These are phyloP conservation scores for Saccharomycopsis javanensis DNA, from an alignment of 805 yeast genomes.

Conservation along the genomic window DNA sequence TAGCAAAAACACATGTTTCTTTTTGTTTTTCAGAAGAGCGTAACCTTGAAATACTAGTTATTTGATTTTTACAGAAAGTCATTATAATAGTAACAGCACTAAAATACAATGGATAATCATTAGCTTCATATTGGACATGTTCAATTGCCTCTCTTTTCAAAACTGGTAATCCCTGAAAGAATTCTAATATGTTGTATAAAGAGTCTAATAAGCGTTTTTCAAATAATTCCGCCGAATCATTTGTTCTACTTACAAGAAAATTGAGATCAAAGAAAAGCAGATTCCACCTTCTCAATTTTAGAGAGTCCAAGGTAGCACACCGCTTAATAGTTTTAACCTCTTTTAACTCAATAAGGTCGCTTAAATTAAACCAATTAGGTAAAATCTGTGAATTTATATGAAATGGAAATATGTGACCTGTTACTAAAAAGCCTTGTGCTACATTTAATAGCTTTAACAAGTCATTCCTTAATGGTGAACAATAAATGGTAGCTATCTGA, in stretches of 20 bases:
- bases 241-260: conserved; percentile 63
- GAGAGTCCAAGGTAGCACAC: conserved; percentile 28
- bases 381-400: conserved; percentile 28
- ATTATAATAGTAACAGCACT: conserved; percentile 48
- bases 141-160: conserved; percentile 62
- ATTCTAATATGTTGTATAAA: conserved; percentile 51
- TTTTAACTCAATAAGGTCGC: neutral
- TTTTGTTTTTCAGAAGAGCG: neutral
- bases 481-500: conserved; percentile 53
- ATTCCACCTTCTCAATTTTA: conserved; percentile 67
- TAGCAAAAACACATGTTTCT: conserved; percentile 1
- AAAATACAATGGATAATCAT: conserved; percentile 48
- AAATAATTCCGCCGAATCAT: conserved; percentile 39
- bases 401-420: conserved; percentile 36
- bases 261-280: conserved; percentile 74
- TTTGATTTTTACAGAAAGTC: conserved; percentile 47
- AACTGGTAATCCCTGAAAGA: conserved; percentile 74
- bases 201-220: conserved; percentile 40
- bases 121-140: conserved; percentile 87
- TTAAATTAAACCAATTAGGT: neutral
- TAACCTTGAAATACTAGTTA: conserved; percentile 33
- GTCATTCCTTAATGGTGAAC: conserved; percentile 37
- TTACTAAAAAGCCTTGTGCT: conserved; percentile 53
- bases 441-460: conserved; percentile 51
- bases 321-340: neutral